A percentile compares a stretch with the other conserved stretches of the same genome.
Conservation (phyloP, 148 eudicot species). For the Polygonum maritimum region DNA sequence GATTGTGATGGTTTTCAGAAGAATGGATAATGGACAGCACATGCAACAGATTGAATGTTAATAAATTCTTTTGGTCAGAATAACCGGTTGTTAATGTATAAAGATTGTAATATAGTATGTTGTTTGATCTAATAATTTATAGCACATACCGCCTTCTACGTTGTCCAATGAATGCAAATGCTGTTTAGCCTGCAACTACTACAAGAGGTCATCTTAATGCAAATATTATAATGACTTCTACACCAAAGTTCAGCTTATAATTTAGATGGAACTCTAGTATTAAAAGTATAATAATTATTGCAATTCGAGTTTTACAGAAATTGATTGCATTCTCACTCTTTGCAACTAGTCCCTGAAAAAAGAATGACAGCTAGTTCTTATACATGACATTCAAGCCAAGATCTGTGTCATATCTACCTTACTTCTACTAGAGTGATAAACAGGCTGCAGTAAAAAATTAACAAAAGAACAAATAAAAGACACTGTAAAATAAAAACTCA, state of each 20-base stretch:
- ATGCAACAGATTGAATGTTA: not conserved
- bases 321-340: not conserved
- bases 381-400: not conserved
- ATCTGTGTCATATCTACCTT: not conserved
- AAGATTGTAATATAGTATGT: too few species aligned
- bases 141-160: not conserved
- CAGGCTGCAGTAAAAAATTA: not conserved
- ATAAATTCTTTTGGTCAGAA: too few species aligned
- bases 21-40: not conserved
- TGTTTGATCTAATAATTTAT: too few species aligned
- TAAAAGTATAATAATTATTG: not conserved
- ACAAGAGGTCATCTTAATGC: not conserved
- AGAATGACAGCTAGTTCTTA: not conserved
- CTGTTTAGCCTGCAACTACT: not conserved
- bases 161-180: not conserved
- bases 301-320: not conserved
- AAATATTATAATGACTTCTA: not conserved
- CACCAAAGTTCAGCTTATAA: not conserved
- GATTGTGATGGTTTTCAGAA: not conserved
- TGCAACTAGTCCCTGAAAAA: not conserved
- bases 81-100: too few species aligned
- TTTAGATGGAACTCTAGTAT: too few species aligned
- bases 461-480: not conserved
- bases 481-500: not conserved
- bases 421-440: not conserved